Conservation (phyloP, 257 asterid genomes). For the Solanum peruvianum region DNA sequence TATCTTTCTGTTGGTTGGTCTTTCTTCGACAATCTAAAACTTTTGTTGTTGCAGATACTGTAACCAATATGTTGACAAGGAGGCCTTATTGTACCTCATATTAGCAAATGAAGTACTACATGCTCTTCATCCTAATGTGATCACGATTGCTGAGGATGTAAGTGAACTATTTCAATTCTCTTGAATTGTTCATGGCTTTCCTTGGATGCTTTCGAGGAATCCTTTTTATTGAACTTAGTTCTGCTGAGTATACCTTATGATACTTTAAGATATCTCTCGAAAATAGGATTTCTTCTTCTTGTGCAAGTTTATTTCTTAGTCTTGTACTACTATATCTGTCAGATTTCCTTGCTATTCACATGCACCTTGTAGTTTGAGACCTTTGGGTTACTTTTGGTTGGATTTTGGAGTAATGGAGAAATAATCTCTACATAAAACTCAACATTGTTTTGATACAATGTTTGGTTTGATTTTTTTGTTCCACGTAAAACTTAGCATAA, state of each 20-base stretch:
- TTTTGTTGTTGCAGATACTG: conserved; percentile 55
- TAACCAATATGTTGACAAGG: conserved; percentile 92
- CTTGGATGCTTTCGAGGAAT: not conserved
- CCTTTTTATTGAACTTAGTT: not conserved
- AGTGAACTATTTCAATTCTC: conserved; percentile 13
- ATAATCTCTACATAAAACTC: not conserved
- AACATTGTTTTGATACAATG: not conserved
- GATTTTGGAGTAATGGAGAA: not conserved
- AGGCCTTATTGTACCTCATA: conserved; percentile 76
- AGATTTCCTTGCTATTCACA: not conserved
- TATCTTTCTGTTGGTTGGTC: not conserved
- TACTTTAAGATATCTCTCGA: not conserved
- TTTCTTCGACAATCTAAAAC: not conserved
- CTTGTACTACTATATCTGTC: not conserved
- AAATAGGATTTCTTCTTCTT: not conserved
- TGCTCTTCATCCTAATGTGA: conserved; percentile 72
- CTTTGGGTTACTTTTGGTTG: not conserved
- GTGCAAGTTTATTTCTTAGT: not conserved
- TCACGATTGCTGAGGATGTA: conserved; percentile 98
- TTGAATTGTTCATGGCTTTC: not conserved
- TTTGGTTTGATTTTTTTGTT: not conserved
- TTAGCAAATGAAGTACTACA: conserved; percentile 86
- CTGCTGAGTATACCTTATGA: not conserved
- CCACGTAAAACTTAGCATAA: not conserved
- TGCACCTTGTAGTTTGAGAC: not conserved